Conservation (phyloP, 305 asterid species). For the Solanum chacoense region DNA sequence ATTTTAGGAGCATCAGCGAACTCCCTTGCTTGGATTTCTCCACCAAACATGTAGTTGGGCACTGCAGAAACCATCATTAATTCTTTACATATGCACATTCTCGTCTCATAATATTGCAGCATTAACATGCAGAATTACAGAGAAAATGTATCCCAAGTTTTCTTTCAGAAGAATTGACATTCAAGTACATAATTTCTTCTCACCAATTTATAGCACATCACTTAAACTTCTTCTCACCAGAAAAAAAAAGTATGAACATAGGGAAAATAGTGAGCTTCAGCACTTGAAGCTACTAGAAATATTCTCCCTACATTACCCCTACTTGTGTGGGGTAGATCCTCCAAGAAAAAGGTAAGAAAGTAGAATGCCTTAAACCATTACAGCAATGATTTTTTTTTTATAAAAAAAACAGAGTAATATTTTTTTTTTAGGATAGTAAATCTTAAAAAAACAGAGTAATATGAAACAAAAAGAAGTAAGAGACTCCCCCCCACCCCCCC, state of each 20-base stretch:
- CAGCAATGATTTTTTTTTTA: not conserved
- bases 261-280: not conserved
- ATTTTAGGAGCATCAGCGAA: constrained; percentile 33
- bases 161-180: not conserved
- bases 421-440: not conserved
- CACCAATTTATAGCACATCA: not conserved
- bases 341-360: not conserved
- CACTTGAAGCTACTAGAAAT: not conserved
- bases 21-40: constrained; percentile 61
- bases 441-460: not conserved
- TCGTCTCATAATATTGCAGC: not conserved
- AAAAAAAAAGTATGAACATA: not conserved
- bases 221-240: not conserved
- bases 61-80: constrained; percentile 32
- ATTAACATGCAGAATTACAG: not conserved
- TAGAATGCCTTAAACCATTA: not conserved
- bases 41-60: constrained; percentile 48
- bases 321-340: not conserved
- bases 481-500: not conserved
- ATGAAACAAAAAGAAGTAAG: not conserved
- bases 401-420: not conserved
- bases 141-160: not conserved
- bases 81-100: not conserved
- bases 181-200: not conserved
- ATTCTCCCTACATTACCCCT: not conserved